Evolutionary conservation across 2,329 filamentous ascomycete genomes (phyloP), one percentile per base, ranked within the genome.

Genomic region (Emydomyces testavorans): DNA sequence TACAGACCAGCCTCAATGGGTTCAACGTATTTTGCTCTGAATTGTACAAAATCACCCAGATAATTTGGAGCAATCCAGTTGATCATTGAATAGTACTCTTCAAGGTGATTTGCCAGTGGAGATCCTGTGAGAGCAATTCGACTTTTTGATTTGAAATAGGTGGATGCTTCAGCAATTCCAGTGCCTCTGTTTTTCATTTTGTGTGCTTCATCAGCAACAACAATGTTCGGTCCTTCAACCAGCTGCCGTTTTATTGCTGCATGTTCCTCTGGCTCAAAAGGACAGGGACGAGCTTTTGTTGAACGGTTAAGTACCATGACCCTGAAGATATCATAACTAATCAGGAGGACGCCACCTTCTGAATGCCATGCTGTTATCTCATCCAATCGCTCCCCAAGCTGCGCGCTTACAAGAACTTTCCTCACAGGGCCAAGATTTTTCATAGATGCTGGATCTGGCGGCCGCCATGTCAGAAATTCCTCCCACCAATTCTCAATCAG

Each of bases 121-220:
- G 88, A 90, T 0, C 88, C 89, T 0, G 88, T 94, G 52, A 95
- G 71, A 4, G 87, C 89, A 54, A 95, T 84, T 8, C 88, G 79
- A 51, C 75, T 81, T 46, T 70, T 76, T 0, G 87, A 84, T 51
- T 62, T 71, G 59, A 95, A 82, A 8, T 68, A 62, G 1, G 68
- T 67, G 16, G 80, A 77, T 4, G 76, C 71, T 31, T 63, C 54
- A 36, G 79, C 70, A 28, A 82, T 66, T 16, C 71, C 64, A 0
- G 80, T 71, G 0, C 60, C 61, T 0, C 69, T 64, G 52, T 86
- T 88, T 64, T 92, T 94, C 60, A 94, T 66, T 18, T 65, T 69
- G 60, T 95, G 89, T 0, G 87, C 88, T 64, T 95, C 89, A 58
- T 95, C 89, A 0, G 83, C 85, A 43, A 95, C 67, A 18, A 94